Base-by-base conservation (phyloP, 225 moss, liverwort and hornwort species). In the Anthoceros angustus region DNA sequence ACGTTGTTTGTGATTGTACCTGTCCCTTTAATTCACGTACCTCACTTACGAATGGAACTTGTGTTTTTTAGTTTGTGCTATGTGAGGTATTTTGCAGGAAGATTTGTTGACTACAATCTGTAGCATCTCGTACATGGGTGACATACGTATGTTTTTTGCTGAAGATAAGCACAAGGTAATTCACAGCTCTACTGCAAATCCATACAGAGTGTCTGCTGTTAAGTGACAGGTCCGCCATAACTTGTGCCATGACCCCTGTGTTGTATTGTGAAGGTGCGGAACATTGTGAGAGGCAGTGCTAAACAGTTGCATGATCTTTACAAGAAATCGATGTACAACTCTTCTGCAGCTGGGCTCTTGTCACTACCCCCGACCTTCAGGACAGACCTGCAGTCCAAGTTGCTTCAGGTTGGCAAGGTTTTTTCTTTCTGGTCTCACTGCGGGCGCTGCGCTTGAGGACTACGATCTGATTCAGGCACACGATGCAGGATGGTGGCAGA, bases 101-200 rank as follows among this genome's bases (percentile, higher is more conserved):
- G 95, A 98, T 73, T 76, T 92, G 24, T 98, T 88, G 70, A 76
- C 75, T 72, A 86, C 76, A 62, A 86, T 98, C 40, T 98, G 95
- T 75, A 82, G 86, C 42, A 82, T 98, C 64, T 98, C 95, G 20
- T 98, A 98, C 65, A 76, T 77, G 60, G 95, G 95, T 61, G 95
- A 98, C 67, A 72, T 98, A 43, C 88, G 92, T 39, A 92, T 98
- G 95, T 70, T 87, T 49, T 98, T 91, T 71, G 92, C 95, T 16
- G 95, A 98, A 67, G 92, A 92, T 72, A 89, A 73, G 72, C 55
- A 77, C 48, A 98, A 98, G 89, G 94, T 88, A n/a, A 20, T 55
- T 18, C 23, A 16, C 7, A 55, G 14, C 55, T 55, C 5, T 18
- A 18, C n/a, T 7, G 55, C 55, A 55, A 5, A 5, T 8, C 23